phyloP scores from a whole-genome alignment of 441 rosid genomes.

The Mallotus repandus region DNA sequence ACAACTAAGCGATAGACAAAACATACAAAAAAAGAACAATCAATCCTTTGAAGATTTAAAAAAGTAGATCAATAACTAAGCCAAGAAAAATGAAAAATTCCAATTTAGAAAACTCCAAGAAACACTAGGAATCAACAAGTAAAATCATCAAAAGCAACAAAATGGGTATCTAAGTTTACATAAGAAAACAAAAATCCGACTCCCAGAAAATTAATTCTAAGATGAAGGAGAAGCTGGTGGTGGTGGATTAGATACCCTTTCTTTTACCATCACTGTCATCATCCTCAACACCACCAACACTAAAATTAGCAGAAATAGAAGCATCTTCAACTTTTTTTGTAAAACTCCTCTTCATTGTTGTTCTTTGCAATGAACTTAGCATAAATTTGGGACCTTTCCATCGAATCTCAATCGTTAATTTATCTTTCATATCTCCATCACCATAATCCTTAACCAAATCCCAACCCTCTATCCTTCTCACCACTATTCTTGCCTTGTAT shows the following conservation, averaged over 20 bases:
- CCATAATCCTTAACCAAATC: slow-evolving; percentile 54
- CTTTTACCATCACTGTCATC: background rate
- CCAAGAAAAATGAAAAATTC: slow-evolving; percentile 43
- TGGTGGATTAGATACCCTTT: slow-evolving; percentile 32
- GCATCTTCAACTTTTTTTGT: slow-evolving; percentile 54
- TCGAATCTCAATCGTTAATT: slow-evolving; percentile 63
- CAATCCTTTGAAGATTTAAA: slow-evolving; percentile 46
- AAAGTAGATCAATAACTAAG: slow-evolving; percentile 46
- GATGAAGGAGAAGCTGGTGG: slow-evolving; percentile 1
- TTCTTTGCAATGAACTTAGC: slow-evolving; percentile 67
- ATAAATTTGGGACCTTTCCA: slow-evolving; percentile 94
- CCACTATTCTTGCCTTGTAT: slow-evolving; percentile 65
- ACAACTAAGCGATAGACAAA: slow-evolving; percentile 45
- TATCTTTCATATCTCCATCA: slow-evolving; percentile 1
- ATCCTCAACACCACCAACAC: background rate
- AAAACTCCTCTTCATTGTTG: slow-evolving; percentile 78
- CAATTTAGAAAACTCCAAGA: slow-evolving; percentile 29
- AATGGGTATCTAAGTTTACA: slow-evolving; percentile 38
- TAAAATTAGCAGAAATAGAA: background rate
- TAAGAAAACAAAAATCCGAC: slow-evolving; percentile 1
- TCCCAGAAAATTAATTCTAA: slow-evolving; percentile 9
- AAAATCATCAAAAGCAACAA: slow-evolving; percentile 42
- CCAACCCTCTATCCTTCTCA: slow-evolving; percentile 71
- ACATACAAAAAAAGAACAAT: slow-evolving; percentile 49
- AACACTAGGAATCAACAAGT: slow-evolving; percentile 43